Percentiles rank a stretch among this genome's conserved stretches.
Conservation (phyloP, 805 yeast genomes). For the Sugiyamaella marilandica region DNA sequence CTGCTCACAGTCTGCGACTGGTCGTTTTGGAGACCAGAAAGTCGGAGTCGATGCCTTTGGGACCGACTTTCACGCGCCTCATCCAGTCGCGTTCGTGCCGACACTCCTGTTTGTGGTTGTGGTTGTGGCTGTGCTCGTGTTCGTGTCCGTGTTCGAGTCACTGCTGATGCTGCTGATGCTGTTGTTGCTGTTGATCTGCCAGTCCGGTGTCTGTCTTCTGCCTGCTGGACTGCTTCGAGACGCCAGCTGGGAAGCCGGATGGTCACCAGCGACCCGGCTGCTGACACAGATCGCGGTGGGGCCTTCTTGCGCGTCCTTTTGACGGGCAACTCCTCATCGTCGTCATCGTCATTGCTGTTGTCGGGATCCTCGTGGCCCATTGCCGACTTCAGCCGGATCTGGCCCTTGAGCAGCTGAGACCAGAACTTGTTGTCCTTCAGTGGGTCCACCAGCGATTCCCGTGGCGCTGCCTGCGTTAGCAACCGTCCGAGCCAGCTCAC, state of each 20-base stretch:
- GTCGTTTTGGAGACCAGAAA: background rate
- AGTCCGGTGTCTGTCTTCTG: background rate
- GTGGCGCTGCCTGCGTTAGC: constrained; percentile 19
- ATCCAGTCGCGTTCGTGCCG: too few species aligned
- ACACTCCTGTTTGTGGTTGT: too few species aligned
- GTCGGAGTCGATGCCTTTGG: background rate
- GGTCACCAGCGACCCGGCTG: background rate
- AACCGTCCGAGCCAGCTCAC: too few species aligned
- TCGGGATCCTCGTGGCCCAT: background rate
- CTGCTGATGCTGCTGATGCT: too few species aligned
- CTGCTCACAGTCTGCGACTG: background rate
- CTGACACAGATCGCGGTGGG: too few species aligned
- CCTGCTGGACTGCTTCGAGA: background rate
- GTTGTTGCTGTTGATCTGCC: background rate
- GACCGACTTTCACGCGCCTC: too few species aligned
- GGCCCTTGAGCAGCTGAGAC: constrained; percentile 12
- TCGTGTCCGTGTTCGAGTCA: too few species aligned
- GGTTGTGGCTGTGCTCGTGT: too few species aligned
- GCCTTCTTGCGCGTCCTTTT: background rate
- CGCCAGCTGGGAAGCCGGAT: background rate
- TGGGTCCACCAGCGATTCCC: constrained; percentile 20
- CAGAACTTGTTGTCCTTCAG: constrained; percentile 16
- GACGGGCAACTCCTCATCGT: background rate
- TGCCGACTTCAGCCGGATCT: constrained; percentile 1
- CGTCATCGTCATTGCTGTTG: background rate